Evolutionary conservation across 306 rosid genomes (phyloP).

Genomic region (Quercus gilva): DNA sequence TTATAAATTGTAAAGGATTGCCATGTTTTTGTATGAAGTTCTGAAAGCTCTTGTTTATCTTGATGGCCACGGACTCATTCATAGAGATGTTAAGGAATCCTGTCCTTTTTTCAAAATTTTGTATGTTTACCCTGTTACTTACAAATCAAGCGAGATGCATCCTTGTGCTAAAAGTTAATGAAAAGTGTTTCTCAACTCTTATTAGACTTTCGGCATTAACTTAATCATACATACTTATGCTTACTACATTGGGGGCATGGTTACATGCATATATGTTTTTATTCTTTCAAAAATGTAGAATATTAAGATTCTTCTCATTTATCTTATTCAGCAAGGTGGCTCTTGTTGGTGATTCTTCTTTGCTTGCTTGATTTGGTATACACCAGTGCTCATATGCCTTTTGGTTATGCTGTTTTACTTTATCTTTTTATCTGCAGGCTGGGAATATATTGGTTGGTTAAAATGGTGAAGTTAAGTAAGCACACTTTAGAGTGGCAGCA

Average conservation of each 20-base stretch:
- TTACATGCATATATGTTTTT: too few relatives aligned
- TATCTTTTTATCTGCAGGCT: slow-evolving; percentile 52
- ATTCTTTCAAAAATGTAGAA: too few relatives aligned
- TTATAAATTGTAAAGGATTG: slow-evolving; percentile 67
- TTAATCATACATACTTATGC: too few relatives aligned
- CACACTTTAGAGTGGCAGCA: slow-evolving; percentile 94
- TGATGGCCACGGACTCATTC: slow-evolving; percentile 87
- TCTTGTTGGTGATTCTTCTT: not conserved
- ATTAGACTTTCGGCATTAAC: too few relatives aligned
- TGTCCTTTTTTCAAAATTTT: not conserved
- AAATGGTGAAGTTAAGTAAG: slow-evolving; percentile 83
- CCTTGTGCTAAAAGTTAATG: too few relatives aligned
- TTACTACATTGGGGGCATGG: too few relatives aligned
- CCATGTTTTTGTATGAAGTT: slow-evolving; percentile 78
- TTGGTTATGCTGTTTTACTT: not conserved
- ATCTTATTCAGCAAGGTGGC: too few relatives aligned
- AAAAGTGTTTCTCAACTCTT: too few relatives aligned
- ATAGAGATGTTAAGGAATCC: slow-evolving; percentile 84
- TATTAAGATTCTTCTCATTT: too few relatives aligned
- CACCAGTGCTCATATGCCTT: not conserved
- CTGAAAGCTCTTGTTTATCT: slow-evolving; percentile 92
- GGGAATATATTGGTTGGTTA: slow-evolving; percentile 84
- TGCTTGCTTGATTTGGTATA: not conserved
- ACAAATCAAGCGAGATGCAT: not conserved
- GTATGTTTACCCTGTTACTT: not conserved